These are phyloP conservation scores for Paraphoma chrysanthemicola DNA, from an alignment of 2,329 filamentous ascomycete genomes.

Conservation along the genomic window DNA sequence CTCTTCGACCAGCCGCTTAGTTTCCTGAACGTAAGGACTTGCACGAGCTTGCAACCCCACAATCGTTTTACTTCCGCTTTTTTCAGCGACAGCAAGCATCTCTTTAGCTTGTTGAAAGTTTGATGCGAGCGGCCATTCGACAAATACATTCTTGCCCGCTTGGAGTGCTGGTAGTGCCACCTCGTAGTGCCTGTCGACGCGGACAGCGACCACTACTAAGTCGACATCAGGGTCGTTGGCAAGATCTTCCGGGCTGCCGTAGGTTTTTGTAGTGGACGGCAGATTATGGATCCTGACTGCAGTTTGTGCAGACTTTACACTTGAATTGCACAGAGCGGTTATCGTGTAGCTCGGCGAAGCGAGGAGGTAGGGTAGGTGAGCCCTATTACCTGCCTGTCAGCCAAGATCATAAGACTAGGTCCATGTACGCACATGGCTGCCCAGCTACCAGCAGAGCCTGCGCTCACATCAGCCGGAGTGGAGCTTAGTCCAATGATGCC, in stretches of 20 bases:
- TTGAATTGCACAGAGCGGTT: conserved; percentile 56
- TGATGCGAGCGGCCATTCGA: conserved; percentile 56
- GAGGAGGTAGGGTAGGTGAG: conserved; percentile 48
- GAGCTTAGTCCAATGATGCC: no score
- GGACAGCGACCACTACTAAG: conserved; percentile 52
- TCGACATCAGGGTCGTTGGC: conserved; percentile 55
- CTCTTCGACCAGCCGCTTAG: conserved; percentile 49
- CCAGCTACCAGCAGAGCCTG: no score
- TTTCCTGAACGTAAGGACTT: conserved; percentile 45
- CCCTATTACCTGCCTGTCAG: no score
- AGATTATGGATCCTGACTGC: conserved; percentile 53
- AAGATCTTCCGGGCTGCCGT: conserved; percentile 52
- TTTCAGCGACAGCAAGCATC: conserved; percentile 47
- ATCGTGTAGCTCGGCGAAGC: conserved; percentile 51
- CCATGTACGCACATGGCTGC: no score
- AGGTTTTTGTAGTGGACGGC: conserved; percentile 49
- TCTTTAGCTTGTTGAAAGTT: conserved; percentile 50
- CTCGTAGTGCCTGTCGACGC: conserved; percentile 50
- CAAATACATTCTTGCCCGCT: conserved; percentile 58
- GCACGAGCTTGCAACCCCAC: conserved; percentile 55
- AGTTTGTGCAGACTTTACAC: conserved; percentile 45
- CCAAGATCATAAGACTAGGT: no score
- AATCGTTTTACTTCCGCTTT: conserved; percentile 50
- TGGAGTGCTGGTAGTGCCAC: conserved; percentile 50
- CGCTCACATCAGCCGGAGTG: no score